Evolutionary conservation across 169 alveolate genomes (phyloP).

Genomic region (Eimeria brunetti): DNA sequence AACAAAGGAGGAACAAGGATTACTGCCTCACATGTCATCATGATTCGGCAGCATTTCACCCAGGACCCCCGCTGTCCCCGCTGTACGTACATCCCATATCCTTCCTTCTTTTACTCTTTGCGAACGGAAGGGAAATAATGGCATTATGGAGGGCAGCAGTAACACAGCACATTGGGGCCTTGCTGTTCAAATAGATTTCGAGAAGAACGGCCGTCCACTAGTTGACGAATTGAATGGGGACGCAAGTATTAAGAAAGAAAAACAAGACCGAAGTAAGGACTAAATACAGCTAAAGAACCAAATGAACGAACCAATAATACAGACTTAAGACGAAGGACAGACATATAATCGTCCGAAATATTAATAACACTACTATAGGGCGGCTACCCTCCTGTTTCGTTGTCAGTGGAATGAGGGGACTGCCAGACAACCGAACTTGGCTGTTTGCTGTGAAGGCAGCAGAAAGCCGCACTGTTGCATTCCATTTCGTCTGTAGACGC

Average conservation of each 20-base stretch:
- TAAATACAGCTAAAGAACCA: not conserved
- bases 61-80: constrained; percentile 27
- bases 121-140: not conserved
- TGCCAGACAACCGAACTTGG: constrained; percentile 39
- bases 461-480: constrained; percentile 56
- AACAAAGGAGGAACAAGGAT: not conserved
- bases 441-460: constrained; percentile 47
- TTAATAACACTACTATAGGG: constrained; percentile 10
- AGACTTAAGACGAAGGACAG: constrained; percentile 25
- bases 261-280: not conserved
- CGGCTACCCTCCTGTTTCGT: constrained; percentile 45
- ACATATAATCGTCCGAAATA: constrained; percentile 15
- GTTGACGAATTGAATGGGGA: constrained; percentile 41
- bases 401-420: constrained; percentile 27
- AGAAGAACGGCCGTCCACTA: constrained; percentile 45
- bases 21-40: constrained; percentile 21
- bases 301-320: not conserved
- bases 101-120: constrained; percentile 16
- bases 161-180: constrained; percentile 9
- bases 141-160: constrained; percentile 22
- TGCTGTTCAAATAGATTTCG: constrained; percentile 18
- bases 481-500: constrained; percentile 70
- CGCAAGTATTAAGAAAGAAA: not conserved
- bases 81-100: constrained; percentile 16
- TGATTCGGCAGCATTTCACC: constrained; percentile 1